These are phyloP conservation scores for Ganoderma sinense DNA, from an alignment of 1,284 basidiomycete species.

Conservation along the genomic window DNA sequence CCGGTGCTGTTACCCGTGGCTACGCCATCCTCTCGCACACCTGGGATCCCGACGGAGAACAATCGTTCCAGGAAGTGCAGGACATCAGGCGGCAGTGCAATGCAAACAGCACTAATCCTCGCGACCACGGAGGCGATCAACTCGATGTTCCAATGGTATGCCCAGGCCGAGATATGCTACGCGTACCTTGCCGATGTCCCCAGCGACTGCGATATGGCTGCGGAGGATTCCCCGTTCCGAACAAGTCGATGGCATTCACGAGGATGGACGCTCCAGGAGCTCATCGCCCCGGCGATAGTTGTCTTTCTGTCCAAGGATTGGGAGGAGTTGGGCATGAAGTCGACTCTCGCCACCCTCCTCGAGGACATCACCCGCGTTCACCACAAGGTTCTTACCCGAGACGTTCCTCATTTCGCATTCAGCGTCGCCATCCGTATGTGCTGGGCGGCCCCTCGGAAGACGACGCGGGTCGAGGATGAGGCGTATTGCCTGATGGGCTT, in stretches of 20 bases:
- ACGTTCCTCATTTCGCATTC: neutral
- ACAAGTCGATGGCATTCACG: neutral
- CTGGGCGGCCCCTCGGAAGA: constrained; percentile 2
- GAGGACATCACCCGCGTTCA: constrained; percentile 1
- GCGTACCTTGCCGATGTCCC: neutral
- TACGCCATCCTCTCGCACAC: neutral
- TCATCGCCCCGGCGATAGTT: neutral
- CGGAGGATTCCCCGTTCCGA: neutral
- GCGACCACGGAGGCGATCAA: neutral
- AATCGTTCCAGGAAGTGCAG: neutral
- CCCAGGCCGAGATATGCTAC: neutral
- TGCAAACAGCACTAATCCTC: neutral
- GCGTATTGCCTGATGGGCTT: no score
- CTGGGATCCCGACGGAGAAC: neutral
- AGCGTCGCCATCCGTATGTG: constrained; percentile 5
- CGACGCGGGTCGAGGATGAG: constrained; percentile 8
- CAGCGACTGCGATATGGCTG: neutral
- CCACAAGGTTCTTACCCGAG: neutral
- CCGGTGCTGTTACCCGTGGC: no score
- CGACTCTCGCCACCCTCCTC: neutral
- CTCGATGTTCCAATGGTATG: neutral
- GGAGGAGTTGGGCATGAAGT: constrained; percentile 8
- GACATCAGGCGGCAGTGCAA: neutral
- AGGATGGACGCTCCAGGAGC: neutral
- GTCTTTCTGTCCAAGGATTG: neutral